Evolutionary conservation across 176 grass and related monocot species (phyloP), one percentile per base, ranked within the genome.

Genomic region (Aegilops tauschii): DNA sequence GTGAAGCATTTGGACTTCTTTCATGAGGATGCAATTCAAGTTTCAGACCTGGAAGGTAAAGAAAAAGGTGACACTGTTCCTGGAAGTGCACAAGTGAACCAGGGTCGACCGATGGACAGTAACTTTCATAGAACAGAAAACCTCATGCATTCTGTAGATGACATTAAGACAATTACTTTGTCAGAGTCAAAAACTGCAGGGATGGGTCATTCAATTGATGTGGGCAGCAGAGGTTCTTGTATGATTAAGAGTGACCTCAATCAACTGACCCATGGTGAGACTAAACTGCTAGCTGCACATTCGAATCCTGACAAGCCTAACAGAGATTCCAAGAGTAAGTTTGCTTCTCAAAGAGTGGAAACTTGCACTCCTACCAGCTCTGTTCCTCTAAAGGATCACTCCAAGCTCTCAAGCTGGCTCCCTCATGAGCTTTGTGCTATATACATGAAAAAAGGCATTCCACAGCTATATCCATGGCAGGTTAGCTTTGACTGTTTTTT

Each of bases 401-500:
- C 91, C 77, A 95, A 92, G 84, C 75, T 98, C 82, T 87, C 84
- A 71, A 94, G 84, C 91, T 98, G 93, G 96, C 89, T 98, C 58
- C 93, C 90, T 52, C 59, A 80, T 3, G 90, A 96, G 69, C 88
- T 98, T 88, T 98, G 96, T 83, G 88, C 84, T 32, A 45, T 98
- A 81, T 98, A 95, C 78, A 91, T 78, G 86, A 95, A 90, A 89
- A 98, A 98, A 45, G 90, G 96, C 34, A 95, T 98, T 75, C 84
- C 89, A 34, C 65, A 90, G 86, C 89, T 98, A 85, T 98, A 96
- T 81, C 90, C 93, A 66, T 98, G 96, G 96, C 96, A 98, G 96
- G 96, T 98, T 87, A 78, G 63, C 12, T 84, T 36, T 27, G 68
- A 68, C 16, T 23, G 7, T 74, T 79, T 81, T 69, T 42, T 83